Evolutionary conservation across 495 filamentous ascomycete species (phyloP).

Genomic region (Pseudevernia furfuracea): DNA sequence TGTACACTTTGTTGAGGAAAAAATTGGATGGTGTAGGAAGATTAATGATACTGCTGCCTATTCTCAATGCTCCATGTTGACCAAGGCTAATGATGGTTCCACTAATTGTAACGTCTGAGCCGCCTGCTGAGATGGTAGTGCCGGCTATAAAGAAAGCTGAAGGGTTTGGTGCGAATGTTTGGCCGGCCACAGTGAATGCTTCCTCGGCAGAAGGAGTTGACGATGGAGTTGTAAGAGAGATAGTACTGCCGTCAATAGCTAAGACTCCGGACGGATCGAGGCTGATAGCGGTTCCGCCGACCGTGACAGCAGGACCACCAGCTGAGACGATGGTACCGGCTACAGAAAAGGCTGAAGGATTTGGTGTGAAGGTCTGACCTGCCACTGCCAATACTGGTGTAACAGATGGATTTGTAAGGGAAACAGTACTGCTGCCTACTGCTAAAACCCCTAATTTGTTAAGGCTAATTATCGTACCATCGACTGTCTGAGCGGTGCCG

Average conservation of each 20-base stretch:
- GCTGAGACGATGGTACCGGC: not conserved
- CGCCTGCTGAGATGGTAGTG: conserved; percentile 11
- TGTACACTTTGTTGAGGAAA: not conserved
- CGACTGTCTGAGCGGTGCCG: not conserved
- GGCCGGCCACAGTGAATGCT: not conserved
- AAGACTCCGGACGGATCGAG: not conserved
- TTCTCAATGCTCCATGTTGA: not conserved
- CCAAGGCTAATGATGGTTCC: conserved; percentile 11
- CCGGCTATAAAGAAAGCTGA: not conserved
- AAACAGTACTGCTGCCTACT: not conserved
- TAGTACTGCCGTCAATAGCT: not conserved
- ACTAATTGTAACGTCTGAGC: not conserved
- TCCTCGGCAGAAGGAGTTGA: not conserved
- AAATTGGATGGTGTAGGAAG: not conserved
- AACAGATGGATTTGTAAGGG: not conserved
- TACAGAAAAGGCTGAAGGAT: not conserved
- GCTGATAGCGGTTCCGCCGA: not conserved
- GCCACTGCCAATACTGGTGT: not conserved
- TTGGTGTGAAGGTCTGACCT: conserved; percentile 1
- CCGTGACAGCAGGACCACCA: not conserved
- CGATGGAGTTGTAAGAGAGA: not conserved
- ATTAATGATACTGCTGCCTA: not conserved
- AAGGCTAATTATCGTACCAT: conserved; percentile 6
- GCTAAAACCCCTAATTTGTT: not conserved
- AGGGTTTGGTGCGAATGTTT: conserved; percentile 1